Base-by-base conservation (phyloP, 495 filamentous ascomycete species). In the Cudoniella acicularis region DNA sequence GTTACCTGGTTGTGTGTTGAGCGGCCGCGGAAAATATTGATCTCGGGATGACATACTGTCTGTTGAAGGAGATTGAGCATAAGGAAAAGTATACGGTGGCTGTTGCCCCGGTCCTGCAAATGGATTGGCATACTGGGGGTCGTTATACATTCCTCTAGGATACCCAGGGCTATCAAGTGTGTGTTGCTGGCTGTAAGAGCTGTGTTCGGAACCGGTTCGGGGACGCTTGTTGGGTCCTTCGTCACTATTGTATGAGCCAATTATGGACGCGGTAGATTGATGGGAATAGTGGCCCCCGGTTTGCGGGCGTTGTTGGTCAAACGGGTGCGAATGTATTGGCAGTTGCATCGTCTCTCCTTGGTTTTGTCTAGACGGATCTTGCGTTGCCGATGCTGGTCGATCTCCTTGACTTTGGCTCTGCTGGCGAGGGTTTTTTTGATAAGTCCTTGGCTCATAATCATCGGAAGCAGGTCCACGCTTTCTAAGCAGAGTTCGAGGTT, bases 401-500 rank as follows among this genome's bases (percentile, higher is more conserved):
- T 41, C 11, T 43, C 46, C 25, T 17, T 16, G 20, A 22, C 24
- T 43, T 26, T 56, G 57, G 21, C 40, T 57, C 24, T 23, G 23
- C 21, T 48, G 41, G 59, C 61, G 55, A 51, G 26, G 24, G 22
- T 47, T 24, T 16, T 16, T 58, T 1, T 48, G 47, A 27, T 68
- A 68, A 25, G 53, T 42, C 47, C 63, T 49, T 30, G 66, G 66
- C 46, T 63, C 17, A 30, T 68, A 68, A 24, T 66, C 56, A 36
- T 69, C 64, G 36, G 58, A 48, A 6, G 61, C 57, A 18, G 67
- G 64, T 45, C 67, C 67, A 40, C 61, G 57, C 30, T 59, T 62
- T 46, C 51, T 54, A n/a, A 84, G 77, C 63, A 83, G 60, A 18
- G 79, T 82, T 58, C 87, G 77, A 59, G 84, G 83, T 65, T 96